phyloP scores from a whole-genome alignment of 495 filamentous ascomycete genomes.

The Thozetella sp. region DNA sequence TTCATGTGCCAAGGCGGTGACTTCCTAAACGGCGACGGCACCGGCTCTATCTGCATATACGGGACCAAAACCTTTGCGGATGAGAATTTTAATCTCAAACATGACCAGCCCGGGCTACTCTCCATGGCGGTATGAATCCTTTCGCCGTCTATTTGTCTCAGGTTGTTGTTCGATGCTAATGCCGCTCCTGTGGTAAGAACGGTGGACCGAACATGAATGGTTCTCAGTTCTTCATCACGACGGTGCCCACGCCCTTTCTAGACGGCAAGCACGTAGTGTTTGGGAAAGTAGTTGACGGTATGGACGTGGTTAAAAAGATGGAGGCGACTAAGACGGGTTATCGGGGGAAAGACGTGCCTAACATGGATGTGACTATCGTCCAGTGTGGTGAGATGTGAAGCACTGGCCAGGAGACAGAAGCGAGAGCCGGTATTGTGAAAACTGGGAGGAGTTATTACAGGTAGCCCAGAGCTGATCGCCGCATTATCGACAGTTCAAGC shows the following conservation, averaged over 20 bases:
- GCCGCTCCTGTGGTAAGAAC: constrained; percentile 64
- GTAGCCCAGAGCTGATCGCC: background rate
- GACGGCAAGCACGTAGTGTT: constrained; percentile 96
- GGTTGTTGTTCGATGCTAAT: too few relatives aligned
- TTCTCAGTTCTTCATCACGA: constrained; percentile 97
- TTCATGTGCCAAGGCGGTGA: constrained; percentile 98
- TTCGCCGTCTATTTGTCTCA: background rate
- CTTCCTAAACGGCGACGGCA: constrained; percentile 93
- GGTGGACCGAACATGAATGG: constrained; percentile 93
- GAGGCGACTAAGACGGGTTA: constrained; percentile 81
- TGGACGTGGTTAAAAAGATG: constrained; percentile 86
- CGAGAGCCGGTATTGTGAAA: background rate
- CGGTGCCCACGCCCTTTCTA: constrained; percentile 81
- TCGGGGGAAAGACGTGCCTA: constrained; percentile 75
- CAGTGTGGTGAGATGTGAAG: constrained; percentile 89
- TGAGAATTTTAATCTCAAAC: constrained; percentile 83
- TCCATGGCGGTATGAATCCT: constrained; percentile 82
- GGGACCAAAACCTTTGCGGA: constrained; percentile 83
- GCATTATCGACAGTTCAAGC: too few relatives aligned
- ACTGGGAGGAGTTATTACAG: background rate
- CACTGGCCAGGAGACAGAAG: background rate
- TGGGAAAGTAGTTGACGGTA: constrained; percentile 84
- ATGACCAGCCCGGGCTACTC: constrained; percentile 77
- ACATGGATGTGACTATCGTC: constrained; percentile 79
- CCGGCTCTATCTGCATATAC: constrained; percentile 85